Percentiles rank a stretch among this genome's conserved stretches.
phyloP scores from a whole-genome alignment of 2,329 filamentous ascomycete species.

The Endoconidiophora polonica region DNA sequence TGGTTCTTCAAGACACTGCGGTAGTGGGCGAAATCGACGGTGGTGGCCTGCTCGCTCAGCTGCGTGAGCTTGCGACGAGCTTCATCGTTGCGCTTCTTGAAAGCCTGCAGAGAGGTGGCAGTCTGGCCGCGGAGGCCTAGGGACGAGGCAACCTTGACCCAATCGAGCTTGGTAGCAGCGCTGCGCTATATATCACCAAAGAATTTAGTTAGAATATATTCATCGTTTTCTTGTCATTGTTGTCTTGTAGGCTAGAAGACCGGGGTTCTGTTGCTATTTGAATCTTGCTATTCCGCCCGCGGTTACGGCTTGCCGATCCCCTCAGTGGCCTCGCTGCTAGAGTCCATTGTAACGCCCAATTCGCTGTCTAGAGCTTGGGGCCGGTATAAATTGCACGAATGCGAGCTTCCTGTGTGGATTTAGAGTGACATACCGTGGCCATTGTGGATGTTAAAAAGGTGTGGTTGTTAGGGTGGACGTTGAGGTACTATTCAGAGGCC shows the following conservation, averaged over 20 bases:
- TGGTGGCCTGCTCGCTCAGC: slow-evolving; percentile 69
- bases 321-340: background rate
- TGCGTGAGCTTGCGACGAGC: slow-evolving; percentile 81
- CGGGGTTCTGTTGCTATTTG: background rate
- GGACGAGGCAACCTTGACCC: slow-evolving; percentile 83
- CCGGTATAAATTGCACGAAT: background rate
- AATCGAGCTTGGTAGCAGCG: slow-evolving; percentile 98
- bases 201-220: background rate
- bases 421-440: slow-evolving; percentile 46
- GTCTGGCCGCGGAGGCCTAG: slow-evolving; percentile 95
- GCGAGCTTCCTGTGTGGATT: background rate
- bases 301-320: background rate
- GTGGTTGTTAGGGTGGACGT: slow-evolving; percentile 31
- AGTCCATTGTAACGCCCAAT: background rate
- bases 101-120: slow-evolving; percentile 73
- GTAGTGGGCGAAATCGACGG: slow-evolving; percentile 89
- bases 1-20: slow-evolving; percentile 87
- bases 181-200: slow-evolving; percentile 52
- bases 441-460: slow-evolving; percentile 40
- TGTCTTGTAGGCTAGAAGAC: background rate
- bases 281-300: background rate
- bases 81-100: slow-evolving; percentile 99
- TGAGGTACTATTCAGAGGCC: slow-evolving; percentile 15
- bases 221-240: background rate
- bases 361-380: background rate